Evolutionary conservation across 768 basidiomycete species (phyloP), one percentile per base, ranked within the genome.

Genomic region (Xerocomellus amylosporus): DNA sequence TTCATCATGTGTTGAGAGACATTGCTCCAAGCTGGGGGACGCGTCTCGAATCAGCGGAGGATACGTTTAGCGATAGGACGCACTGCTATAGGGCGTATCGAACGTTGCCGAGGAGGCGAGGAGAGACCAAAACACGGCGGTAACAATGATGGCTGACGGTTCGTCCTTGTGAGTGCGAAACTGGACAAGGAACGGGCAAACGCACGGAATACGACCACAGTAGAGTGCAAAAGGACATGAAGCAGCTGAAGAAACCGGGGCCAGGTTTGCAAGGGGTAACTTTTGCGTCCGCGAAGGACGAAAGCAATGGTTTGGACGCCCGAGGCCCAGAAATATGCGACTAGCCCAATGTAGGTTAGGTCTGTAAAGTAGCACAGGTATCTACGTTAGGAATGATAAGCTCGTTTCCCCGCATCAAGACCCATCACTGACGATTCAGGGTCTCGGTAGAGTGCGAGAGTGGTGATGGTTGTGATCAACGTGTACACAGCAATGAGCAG

Each of bases 321-420:
- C 1, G 86, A 65, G 0, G 83, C 84, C 65, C 77, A 83, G 66
- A 82, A 82, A 67, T 87, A 89, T 20, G 84, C 75, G 19, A 78
- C 75, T 2, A 87, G 60, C 0, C 87, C 87, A 36, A 81, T 79
- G 54, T 81, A 86, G 0, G 82, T 77, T 1, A 88, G 75, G 54
- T 80, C 60, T 0, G 86, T 88, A 66, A 88, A 87, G 69, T 83
- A 88, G 8, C 80, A 79, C 58, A 85, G 77, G 71, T 72, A 85
- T 19, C 86, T 87, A 63, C 5, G 33, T 0, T 15, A 9, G 26
- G 31, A 44, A 38, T 8, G 34, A 31, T 49, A 46, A 51, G 24
- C 20, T 41, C 8, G 39, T 2, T n/a, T 53, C 51, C 6, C 14
- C 43, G 26, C 20, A 49, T 39, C 24, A 26, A 31, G 46, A 15